A percentile compares a stretch with the other conserved stretches of the same genome.
Conservation (phyloP, 441 rosid species). For the Syzygium syzygioides region DNA sequence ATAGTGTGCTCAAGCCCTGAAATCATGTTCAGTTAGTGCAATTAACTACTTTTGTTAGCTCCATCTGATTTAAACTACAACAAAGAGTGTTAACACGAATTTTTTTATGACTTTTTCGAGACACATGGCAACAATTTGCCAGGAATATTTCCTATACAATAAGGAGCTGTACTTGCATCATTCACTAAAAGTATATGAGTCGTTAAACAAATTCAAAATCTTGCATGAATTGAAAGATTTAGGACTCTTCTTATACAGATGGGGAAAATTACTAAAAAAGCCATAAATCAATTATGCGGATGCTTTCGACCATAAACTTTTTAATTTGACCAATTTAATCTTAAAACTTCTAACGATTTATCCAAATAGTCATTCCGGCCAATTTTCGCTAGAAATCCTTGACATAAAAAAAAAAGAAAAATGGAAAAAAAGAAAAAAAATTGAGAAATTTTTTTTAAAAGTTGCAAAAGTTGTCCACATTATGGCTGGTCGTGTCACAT, state of each 20-base stretch:
- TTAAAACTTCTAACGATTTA: neutral
- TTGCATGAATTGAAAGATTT: neutral
- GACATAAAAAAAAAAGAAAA: neutral
- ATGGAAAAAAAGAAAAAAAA: too few species aligned
- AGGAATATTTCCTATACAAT: neutral
- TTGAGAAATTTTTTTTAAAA: neutral
- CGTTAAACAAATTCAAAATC: neutral
- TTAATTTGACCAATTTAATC: fast-evolving
- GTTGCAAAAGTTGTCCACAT: neutral
- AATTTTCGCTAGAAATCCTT: neutral
- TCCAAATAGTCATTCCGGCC: fast-evolving
- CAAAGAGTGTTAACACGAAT: neutral
- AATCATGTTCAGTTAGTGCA: neutral
- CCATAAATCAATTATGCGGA: neutral
- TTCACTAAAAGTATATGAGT: neutral
- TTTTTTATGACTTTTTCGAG: neutral
- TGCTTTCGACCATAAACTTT: fast-evolving
- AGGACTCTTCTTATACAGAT: neutral
- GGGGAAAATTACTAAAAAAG: neutral
- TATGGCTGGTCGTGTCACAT: fast-evolving
- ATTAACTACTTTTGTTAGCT: neutral
- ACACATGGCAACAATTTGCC: neutral
- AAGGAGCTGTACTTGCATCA: neutral
- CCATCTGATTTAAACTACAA: neutral
- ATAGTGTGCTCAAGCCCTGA: neutral